A percentile compares a stretch with the other conserved stretches of the same genome.
phyloP scores from a whole-genome alignment of 768 basidiomycete species.

The Agrocybe chaxingu region DNA sequence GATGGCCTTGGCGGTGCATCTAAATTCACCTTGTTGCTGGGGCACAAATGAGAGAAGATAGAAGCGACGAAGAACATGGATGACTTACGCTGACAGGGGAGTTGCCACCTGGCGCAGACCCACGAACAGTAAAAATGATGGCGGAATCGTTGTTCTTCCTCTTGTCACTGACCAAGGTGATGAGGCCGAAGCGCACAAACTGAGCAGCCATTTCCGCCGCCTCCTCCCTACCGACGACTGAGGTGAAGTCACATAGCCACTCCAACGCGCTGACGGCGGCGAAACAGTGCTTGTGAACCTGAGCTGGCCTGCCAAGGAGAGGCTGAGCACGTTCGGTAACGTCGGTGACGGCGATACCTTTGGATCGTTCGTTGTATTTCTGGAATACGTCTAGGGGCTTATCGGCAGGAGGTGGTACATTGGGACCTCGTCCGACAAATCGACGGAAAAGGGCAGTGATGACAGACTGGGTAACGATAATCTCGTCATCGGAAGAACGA shows the following conservation, averaged over 20 bases:
- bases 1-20: conserved; percentile 92
- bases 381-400: conserved; percentile 59
- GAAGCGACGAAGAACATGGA: conserved; percentile 7
- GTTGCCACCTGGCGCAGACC: conserved; percentile 70
- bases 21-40: conserved; percentile 93
- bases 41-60: conserved; percentile 13
- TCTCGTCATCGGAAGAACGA: conserved; percentile 90
- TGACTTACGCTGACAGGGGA: conserved; percentile 68
- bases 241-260: conserved; percentile 98
- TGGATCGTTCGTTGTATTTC: conserved; percentile 77
- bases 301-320: conserved; percentile 42
- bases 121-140: conserved; percentile 89
- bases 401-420: conserved; percentile 55
- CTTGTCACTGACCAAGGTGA: conserved; percentile 86
- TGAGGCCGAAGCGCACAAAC: conserved; percentile 92
- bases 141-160: conserved; percentile 89
- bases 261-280: conserved; percentile 85
- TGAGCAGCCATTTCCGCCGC: conserved; percentile 98
- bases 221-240: conserved; percentile 93
- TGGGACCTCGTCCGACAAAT: conserved; percentile 87
- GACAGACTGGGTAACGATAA: conserved; percentile 91
- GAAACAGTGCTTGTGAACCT: conserved; percentile 72
- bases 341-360: conserved; percentile 70
- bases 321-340: conserved; percentile 64
- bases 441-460: conserved; percentile 94